Conservation (phyloP, 306 rosid genomes). For the Dalbergia cochinchinensis region DNA sequence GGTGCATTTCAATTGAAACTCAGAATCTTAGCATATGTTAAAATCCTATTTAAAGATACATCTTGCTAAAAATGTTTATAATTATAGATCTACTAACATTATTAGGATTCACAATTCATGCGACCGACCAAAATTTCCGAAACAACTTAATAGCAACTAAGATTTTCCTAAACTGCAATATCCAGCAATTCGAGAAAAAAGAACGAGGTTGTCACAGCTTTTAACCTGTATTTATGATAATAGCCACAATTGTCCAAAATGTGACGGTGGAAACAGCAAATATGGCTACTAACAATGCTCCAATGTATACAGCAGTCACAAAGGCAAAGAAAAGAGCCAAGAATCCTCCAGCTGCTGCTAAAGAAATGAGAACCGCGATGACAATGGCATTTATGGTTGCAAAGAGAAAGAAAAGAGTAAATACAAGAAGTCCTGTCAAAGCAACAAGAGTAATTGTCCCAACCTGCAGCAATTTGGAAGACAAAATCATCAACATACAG, state of each 20-base stretch:
- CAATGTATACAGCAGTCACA: slow-evolving; percentile 73
- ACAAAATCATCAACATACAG: slow-evolving; percentile 17
- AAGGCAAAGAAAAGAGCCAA: slow-evolving; percentile 81
- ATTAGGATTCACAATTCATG: background rate
- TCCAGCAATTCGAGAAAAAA: background rate
- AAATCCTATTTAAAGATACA: slow-evolving; percentile 9
- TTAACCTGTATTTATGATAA: slow-evolving; percentile 52
- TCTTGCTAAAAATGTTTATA: background rate
- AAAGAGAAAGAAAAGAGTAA: slow-evolving; percentile 74
- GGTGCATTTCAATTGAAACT: slow-evolving; percentile 26
- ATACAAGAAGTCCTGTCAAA: slow-evolving; percentile 75
- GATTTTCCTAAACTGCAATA: background rate
- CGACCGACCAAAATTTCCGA: background rate
- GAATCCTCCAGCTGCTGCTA: slow-evolving; percentile 91
- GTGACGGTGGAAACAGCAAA: slow-evolving; percentile 64
- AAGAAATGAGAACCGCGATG: slow-evolving; percentile 70
- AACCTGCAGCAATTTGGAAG: slow-evolving; percentile 64
- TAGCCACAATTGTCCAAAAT: slow-evolving; percentile 63
- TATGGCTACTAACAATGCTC: slow-evolving; percentile 71
- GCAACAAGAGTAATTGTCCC: slow-evolving; percentile 74
- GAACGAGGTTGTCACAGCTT: background rate
- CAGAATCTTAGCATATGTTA: background rate
- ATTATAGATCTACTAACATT: background rate
- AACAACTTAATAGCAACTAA: slow-evolving; percentile 30
- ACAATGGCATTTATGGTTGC: slow-evolving; percentile 80